Evolutionary conservation across 2,329 filamentous ascomycete species (phyloP), one percentile per base, ranked within the genome.

Genomic region (Incumbomyces delicatus): DNA sequence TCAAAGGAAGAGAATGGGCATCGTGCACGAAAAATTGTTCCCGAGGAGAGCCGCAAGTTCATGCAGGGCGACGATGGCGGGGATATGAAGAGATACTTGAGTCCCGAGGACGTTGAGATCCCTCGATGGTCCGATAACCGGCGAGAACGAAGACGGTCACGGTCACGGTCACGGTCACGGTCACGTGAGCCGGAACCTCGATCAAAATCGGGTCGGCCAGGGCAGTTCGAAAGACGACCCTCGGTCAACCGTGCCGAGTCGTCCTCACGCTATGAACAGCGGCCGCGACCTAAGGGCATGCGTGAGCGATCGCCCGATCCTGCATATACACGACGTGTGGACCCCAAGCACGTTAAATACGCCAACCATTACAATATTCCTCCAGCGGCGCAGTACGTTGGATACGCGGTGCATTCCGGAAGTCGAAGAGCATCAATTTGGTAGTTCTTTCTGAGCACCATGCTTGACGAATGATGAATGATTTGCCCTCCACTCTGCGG

Each of bases 1-100:
- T 11, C 13, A 16, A 45, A 45, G 33, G 66, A 65, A 53, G 42
- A 63, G 57, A 48, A 38, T 2, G 31, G 29, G 17, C 42, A 37
- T 30, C 31, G 42, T 3, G 42, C 42, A 29, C 12, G 34, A 35
- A 45, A 31, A 13, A 16, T 45, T 8, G 16, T 29, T 13, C 11
- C 7, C 13, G 38, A 41, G 6, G 14, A 41, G n/a, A 14, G n/a
- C 18, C 11, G 29, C 6, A 27, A 27, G 6, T 35, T 39, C 14
- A 6, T 27, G 14, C 22, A 5, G 11, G 16, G 6, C 4, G 32
- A 37, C 8, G 33, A 38, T 18, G 42, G 34, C 16, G 34, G 33
- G 22, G 33, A 20, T 8, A 6, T 45, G 12, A 32, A n/a, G 13
- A 45, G 17, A 31, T 45, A 29, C 20, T 22, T 45, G 13, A 45